Conservation (phyloP, 306 rosid genomes). For the Fragaria ananassa region DNA sequence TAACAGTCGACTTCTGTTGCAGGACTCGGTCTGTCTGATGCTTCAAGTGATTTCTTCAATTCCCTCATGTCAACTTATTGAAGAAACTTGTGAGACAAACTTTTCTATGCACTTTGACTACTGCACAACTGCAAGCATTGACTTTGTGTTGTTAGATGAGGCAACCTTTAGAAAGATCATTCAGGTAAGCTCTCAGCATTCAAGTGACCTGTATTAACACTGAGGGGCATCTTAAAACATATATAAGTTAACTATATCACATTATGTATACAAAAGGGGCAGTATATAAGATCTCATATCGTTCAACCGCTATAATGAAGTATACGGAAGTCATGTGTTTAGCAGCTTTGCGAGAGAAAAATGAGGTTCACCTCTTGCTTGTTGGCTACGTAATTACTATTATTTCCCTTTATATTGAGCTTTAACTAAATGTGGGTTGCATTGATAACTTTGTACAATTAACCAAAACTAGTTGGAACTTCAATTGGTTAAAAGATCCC, state of each 20-base stretch:
- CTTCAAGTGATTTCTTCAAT: conserved; percentile 78
- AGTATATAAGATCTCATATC: not conserved
- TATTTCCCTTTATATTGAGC: not conserved
- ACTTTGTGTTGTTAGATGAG: conserved; percentile 73
- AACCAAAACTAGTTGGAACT: not conserved
- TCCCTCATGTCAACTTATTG: conserved; percentile 70
- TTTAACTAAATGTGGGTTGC: not conserved
- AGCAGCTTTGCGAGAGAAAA: not conserved
- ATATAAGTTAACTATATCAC: conserved; percentile 10
- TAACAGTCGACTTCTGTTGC: conserved; percentile 82
- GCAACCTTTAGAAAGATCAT: conserved; percentile 60
- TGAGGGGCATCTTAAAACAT: conserved; percentile 25
- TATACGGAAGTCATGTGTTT: not conserved
- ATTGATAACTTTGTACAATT: too few relatives aligned
- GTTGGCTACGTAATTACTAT: not conserved
- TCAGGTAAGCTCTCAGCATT: conserved; percentile 51
- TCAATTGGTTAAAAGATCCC: not conserved
- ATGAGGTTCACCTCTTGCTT: not conserved
- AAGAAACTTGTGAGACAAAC: conserved; percentile 73
- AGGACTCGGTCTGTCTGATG: conserved; percentile 85
- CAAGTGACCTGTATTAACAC: conserved; percentile 21
- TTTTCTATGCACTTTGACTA: conserved; percentile 89
- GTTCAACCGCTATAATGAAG: not conserved
- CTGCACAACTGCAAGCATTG: conserved; percentile 75
- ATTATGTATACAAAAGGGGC: not conserved